Evolutionary conservation across 2,329 filamentous ascomycete genomes (phyloP), one percentile per base, ranked within the genome.

Genomic region (Paecilomyces formosus): DNA sequence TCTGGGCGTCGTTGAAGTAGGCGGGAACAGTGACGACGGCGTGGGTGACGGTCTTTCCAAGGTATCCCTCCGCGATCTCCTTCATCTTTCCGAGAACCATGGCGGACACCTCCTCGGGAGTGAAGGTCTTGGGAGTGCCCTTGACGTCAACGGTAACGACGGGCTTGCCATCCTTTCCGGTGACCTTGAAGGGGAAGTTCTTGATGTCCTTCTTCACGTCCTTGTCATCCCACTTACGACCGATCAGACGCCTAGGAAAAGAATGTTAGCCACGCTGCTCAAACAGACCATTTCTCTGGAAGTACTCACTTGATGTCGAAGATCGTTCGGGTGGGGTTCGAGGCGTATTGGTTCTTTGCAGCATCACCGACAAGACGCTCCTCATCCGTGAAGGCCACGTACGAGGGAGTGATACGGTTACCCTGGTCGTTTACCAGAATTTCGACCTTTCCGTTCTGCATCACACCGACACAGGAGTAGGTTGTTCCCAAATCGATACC

Each of bases 1-100:
- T 86, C 84, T 97, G 92, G 80, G 92, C 92, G 82, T 96, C 92
- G 81, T 96, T 96, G 89, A 97, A 97, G 83, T 96, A 96, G 79
- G 92, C 91, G 69, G 92, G 92, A 67, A 96, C 92, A 63, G 92
- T 97, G 65, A 97, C 92, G 71, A 97, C 83, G 56, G 83, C 83
- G 79, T 85, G 82, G 70, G 78, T 82, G 58, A 86, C 83, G 62
- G 79, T 75, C 76, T 85, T 82, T 64, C 83, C 83, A 55, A 86
- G 78, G 70, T 85, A 86, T 69, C 77, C 76, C 77, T 86, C 83
- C 57, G 83, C 83, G 62, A 85, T 81, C 66, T 85, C 83, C 79
- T 84, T 85, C 85, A 88, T 88, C 81, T 86, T 85, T 62, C 81
- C 81, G 57, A 86, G 74, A 68, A 87, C 81, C 85, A 88, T 88